A percentile compares a stretch with the other conserved stretches of the same genome.
phyloP scores from a whole-genome alignment of 495 filamentous ascomycete species.

The Sordaria brevicollis region DNA sequence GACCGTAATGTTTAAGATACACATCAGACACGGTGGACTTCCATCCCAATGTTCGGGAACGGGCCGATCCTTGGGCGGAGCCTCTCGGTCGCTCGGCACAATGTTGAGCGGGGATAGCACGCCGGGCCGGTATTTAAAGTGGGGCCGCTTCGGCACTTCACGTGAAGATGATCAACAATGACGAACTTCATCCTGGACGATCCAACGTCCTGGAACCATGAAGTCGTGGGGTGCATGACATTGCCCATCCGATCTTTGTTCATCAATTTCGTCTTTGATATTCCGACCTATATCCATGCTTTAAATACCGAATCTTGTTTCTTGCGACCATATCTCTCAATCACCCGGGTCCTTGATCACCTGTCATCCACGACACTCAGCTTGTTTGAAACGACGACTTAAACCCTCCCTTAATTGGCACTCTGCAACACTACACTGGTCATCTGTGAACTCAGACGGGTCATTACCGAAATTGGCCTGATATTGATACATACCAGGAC shows the following conservation, averaged over 20 bases:
- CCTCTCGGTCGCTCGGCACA: background rate
- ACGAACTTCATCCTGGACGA: background rate
- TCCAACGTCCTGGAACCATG: background rate
- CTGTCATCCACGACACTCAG: background rate
- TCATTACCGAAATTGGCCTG: too few species aligned
- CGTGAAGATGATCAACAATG: conserved; percentile 14
- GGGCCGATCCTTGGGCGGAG: background rate
- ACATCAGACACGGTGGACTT: background rate
- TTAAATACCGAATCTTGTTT: background rate
- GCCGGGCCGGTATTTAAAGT: conserved; percentile 2
- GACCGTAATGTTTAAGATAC: background rate
- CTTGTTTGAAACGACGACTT: background rate
- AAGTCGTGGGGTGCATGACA: background rate
- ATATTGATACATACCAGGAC: too few species aligned
- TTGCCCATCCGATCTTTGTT: background rate
- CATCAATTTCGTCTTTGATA: background rate
- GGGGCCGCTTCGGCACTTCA: conserved; percentile 14
- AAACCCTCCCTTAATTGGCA: background rate
- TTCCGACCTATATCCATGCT: background rate
- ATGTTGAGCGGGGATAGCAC: conserved; percentile 1
- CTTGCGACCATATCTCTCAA: background rate
- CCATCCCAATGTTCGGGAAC: background rate
- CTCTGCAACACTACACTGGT: background rate
- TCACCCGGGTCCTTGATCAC: background rate
- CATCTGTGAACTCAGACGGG: background rate